phyloP scores from a whole-genome alignment of 805 yeast species.

The Nakazawaea ambrosiae region DNA sequence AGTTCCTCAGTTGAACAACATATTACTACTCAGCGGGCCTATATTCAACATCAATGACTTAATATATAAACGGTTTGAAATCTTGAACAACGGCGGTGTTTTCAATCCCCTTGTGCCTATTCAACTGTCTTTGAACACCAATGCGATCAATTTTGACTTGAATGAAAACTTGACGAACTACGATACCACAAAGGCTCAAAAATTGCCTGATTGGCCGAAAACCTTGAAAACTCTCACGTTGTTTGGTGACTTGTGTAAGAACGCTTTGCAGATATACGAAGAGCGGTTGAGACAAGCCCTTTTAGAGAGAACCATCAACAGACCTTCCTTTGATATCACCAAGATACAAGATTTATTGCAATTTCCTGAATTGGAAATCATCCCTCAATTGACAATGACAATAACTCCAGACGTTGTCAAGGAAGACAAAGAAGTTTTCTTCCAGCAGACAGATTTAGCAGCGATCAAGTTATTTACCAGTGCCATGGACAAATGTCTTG shows the following conservation, averaged over 20 bases:
- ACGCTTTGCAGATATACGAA: slow-evolving; percentile 21
- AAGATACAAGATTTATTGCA: slow-evolving; percentile 16
- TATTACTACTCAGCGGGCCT: slow-evolving; percentile 31
- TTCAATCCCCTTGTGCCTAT: slow-evolving; percentile 36
- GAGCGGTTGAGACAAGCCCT: slow-evolving; percentile 20
- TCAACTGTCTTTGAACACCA: slow-evolving; percentile 30
- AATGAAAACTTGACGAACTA: slow-evolving; percentile 26
- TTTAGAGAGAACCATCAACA: slow-evolving; percentile 15
- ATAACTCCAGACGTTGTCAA: not conserved
- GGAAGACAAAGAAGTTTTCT: slow-evolving; percentile 15
- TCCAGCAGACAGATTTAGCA: slow-evolving; percentile 15
- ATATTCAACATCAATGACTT: slow-evolving; percentile 33
- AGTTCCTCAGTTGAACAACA: slow-evolving; percentile 1
- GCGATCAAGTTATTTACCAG: slow-evolving; percentile 18
- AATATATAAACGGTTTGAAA: slow-evolving; percentile 30
- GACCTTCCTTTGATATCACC: slow-evolving; percentile 12
- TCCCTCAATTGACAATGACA: not conserved
- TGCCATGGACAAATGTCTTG: slow-evolving; percentile 23
- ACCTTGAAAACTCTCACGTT: slow-evolving; percentile 19
- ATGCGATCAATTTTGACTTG: slow-evolving; percentile 25
- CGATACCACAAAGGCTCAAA: slow-evolving; percentile 21
- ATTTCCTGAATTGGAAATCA: slow-evolving; percentile 12
- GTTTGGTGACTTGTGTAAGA: slow-evolving; percentile 21
- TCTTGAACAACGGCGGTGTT: slow-evolving; percentile 29
- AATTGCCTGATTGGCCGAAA: slow-evolving; percentile 21